Percentiles rank a stretch among this genome's conserved stretches.
phyloP scores from a whole-genome alignment of 176 grass and related monocot genomes.

The Oryza meyeriana region DNA sequence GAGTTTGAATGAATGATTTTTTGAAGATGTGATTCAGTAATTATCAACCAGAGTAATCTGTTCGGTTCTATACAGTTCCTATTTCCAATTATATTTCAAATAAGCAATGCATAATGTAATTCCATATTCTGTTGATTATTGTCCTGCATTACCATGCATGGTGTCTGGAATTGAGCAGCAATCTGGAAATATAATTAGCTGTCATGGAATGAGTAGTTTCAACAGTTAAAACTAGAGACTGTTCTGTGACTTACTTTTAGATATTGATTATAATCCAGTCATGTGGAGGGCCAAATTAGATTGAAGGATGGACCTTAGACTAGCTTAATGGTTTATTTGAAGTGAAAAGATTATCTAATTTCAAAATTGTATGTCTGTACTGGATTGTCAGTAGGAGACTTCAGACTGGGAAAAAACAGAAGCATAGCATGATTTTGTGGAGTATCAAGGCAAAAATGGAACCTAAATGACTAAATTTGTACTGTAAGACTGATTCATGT shows the following conservation, averaged over 20 bases:
- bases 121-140: background rate
- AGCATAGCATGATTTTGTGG: background rate
- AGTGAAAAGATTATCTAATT: background rate
- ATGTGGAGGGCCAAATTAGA: background rate
- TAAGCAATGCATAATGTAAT: background rate
- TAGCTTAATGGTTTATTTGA: background rate
- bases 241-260: background rate
- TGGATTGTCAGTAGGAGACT: background rate
- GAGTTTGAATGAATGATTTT: background rate
- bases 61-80: background rate
- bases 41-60: background rate
- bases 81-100: background rate
- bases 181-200: background rate
- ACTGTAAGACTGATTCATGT: background rate
- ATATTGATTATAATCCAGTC: background rate
- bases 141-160: background rate
- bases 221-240: background rate
- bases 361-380: background rate
- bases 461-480: background rate
- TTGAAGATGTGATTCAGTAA: background rate
- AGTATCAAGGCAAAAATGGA: background rate
- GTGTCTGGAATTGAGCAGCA: background rate
- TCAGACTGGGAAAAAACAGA: background rate
- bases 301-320: background rate
- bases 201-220: background rate